These are phyloP conservation scores for Stephania yunnanensis DNA, from an alignment of 164 flowering plant genomes.

Conservation along the genomic window DNA sequence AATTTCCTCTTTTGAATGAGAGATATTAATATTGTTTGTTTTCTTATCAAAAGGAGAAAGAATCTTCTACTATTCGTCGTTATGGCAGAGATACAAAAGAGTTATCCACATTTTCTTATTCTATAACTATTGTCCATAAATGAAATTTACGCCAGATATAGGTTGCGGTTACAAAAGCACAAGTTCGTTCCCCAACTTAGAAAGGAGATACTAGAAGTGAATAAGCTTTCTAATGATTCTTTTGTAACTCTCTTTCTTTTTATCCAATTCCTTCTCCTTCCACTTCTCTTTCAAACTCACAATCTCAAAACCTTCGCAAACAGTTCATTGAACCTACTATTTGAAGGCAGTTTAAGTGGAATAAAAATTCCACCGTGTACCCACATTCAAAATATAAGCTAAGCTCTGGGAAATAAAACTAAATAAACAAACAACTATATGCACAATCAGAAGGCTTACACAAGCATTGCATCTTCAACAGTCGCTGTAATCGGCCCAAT, in stretches of 20 bases:
- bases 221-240: no score
- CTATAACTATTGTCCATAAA: not conserved
- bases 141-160: not conserved
- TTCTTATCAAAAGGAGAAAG: not conserved
- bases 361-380: not conserved
- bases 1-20: not conserved
- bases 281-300: no score
- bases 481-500: constrained; percentile 82
- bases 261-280: no score
- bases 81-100: not conserved
- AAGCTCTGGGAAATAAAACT: not conserved
- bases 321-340: not conserved
- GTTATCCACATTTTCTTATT: not conserved
- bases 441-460: constrained; percentile 41
- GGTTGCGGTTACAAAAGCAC: no score
- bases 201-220: no score
- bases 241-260: no score
- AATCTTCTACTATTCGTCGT: not conserved
- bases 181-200: no score
- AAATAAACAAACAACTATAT: not conserved
- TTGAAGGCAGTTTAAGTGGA: not conserved
- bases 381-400: not conserved
- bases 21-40: not conserved
- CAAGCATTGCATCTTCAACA: constrained; percentile 89
- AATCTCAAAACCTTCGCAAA: no score